Evolutionary conservation across 805 yeast species (phyloP).

Genomic region (Jamesozyma lodderae): DNA sequence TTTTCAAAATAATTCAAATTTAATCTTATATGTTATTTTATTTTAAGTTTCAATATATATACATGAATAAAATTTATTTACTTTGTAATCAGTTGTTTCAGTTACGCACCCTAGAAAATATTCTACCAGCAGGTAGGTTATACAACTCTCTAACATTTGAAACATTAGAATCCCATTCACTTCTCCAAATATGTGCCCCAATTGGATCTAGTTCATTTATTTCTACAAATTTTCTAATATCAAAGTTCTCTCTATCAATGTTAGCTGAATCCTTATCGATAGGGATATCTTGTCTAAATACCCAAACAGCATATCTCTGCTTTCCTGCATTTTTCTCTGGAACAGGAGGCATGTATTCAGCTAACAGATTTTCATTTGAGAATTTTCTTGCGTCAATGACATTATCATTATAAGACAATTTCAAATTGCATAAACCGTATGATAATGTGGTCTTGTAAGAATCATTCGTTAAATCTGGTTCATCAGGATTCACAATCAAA

Average conservation of each 20-base stretch:
- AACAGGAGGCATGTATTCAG: conserved; percentile 66
- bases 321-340: conserved; percentile 83
- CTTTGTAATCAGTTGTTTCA: not conserved
- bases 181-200: conserved; percentile 91
- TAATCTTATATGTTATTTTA: no score
- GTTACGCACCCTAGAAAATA: conserved; percentile 55
- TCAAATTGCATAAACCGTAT: conserved; percentile 68
- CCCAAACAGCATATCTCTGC: conserved; percentile 86
- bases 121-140: conserved; percentile 67
- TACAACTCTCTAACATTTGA: conserved; percentile 57
- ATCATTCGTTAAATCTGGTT: conserved; percentile 66
- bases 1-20: no score
- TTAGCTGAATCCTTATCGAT: not conserved
- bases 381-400: conserved; percentile 35
- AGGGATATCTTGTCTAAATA: conserved; percentile 54
- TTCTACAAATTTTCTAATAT: conserved; percentile 60
- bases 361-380: conserved; percentile 34
- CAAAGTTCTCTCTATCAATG: conserved; percentile 43
- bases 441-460: conserved; percentile 61
- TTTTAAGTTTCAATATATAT: not conserved
- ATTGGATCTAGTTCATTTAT: conserved; percentile 55
- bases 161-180: conserved; percentile 69
- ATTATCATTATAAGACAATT: conserved; percentile 47
- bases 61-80: conserved; percentile 1
- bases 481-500: conserved; percentile 82